Conservation (phyloP, 805 yeast genomes). For the Metschnikowia orientalis region DNA sequence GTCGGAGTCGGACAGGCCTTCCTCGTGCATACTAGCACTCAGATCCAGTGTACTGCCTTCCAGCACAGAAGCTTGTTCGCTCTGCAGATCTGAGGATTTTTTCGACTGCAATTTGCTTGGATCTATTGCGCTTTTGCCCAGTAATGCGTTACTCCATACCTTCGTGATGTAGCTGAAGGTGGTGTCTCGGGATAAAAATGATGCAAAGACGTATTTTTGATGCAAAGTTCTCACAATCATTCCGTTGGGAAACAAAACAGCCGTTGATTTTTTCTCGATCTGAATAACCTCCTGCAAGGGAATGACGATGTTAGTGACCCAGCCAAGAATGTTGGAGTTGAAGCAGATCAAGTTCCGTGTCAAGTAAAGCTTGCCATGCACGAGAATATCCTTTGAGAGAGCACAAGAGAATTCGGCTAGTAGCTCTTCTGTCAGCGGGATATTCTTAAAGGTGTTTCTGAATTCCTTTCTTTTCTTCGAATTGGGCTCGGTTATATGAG, state of each 20-base stretch:
- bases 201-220: constrained; percentile 59
- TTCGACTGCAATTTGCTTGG: constrained; percentile 6
- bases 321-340: constrained; percentile 63
- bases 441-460: constrained; percentile 52
- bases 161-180: constrained; percentile 48
- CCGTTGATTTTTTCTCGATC: constrained; percentile 62
- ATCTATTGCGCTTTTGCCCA: constrained; percentile 13
- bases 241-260: constrained; percentile 67
- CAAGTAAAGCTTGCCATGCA: constrained; percentile 63
- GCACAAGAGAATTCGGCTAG: constrained; percentile 66
- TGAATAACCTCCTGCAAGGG: constrained; percentile 60
- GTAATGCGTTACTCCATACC: constrained; percentile 52
- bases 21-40: constrained; percentile 20
- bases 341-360: constrained; percentile 55
- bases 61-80: constrained; percentile 3
- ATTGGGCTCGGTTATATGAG: constrained; percentile 7
- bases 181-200: constrained; percentile 57
- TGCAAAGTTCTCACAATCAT: constrained; percentile 60
- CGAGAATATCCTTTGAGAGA: constrained; percentile 55
- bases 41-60: constrained; percentile 14
- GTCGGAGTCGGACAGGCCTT: constrained; percentile 15
- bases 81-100: not conserved
- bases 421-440: constrained; percentile 49
- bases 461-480: constrained; percentile 54
- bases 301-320: constrained; percentile 55